A percentile compares a stretch with the other conserved stretches of the same genome.
Evolutionary conservation across 2,329 filamentous ascomycete species (phyloP).

Genomic region (Pseudocercospora vitis): DNA sequence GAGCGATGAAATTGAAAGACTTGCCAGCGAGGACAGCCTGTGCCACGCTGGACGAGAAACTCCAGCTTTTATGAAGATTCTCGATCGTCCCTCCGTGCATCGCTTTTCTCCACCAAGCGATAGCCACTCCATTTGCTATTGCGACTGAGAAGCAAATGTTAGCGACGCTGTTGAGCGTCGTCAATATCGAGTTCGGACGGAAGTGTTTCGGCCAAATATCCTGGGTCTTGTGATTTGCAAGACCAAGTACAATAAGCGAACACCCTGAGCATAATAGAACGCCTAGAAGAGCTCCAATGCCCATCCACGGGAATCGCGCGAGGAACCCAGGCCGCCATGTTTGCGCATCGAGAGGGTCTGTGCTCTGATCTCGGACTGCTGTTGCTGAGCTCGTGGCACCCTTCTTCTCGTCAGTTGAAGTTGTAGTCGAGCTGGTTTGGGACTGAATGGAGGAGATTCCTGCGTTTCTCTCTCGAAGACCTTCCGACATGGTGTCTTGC

Average conservation of each 20-base stretch:
- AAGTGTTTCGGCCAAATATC: not conserved
- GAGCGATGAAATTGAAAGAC: slow-evolving; percentile 31
- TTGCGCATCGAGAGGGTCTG: not conserved
- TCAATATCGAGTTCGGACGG: slow-evolving; percentile 21
- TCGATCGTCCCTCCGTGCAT: slow-evolving; percentile 28
- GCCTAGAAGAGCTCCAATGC: not conserved
- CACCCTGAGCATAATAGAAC: not conserved
- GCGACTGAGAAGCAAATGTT: slow-evolving; percentile 26
- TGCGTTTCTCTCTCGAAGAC: not conserved
- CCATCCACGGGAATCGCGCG: slow-evolving; percentile 6
- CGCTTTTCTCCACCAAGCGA: slow-evolving; percentile 30
- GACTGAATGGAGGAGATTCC: not conserved
- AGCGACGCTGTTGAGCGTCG: slow-evolving; percentile 22
- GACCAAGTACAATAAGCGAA: not conserved
- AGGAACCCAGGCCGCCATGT: slow-evolving; percentile 7
- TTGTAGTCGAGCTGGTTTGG: not conserved
- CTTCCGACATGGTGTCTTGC: not conserved
- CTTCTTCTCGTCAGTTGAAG: not conserved
- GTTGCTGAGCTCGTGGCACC: not conserved
- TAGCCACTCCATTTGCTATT: slow-evolving; percentile 28
- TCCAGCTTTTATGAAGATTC: slow-evolving; percentile 29
- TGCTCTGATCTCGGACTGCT: not conserved
- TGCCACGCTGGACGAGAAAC: slow-evolving; percentile 27
- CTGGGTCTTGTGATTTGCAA: not conserved
- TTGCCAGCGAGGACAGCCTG: slow-evolving; percentile 22